A percentile compares a stretch with the other conserved stretches of the same genome.
Evolutionary conservation across 345 rosid species (phyloP).

Genomic region (Populus deltoides): DNA sequence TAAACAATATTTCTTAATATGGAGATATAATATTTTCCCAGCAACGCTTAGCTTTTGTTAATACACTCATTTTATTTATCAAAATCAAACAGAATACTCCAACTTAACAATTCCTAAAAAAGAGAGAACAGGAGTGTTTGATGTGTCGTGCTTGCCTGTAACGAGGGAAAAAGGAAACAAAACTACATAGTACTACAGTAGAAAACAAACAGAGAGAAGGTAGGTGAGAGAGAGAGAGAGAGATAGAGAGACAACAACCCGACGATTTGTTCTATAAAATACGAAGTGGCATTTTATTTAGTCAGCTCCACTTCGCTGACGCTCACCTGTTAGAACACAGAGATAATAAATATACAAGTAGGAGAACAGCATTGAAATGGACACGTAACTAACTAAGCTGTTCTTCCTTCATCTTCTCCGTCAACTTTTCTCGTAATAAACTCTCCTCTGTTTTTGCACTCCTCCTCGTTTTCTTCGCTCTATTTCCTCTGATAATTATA

Average conservation of each 20-base stretch:
- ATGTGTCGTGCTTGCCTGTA: too few relatives aligned
- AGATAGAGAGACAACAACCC: not conserved
- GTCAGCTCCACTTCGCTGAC: not conserved
- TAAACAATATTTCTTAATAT: too few relatives aligned
- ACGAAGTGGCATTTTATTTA: not conserved
- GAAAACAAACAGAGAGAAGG: not conserved
- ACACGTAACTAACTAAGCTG: not conserved
- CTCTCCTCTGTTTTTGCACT: constrained; percentile 1
- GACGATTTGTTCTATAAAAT: not conserved
- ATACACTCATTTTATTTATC: too few relatives aligned
- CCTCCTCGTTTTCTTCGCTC: constrained; percentile 28
- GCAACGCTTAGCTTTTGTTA: too few relatives aligned
- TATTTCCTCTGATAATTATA: not conserved
- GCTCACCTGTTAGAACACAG: too few relatives aligned
- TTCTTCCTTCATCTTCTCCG: constrained; percentile 37
- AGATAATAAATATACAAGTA: not conserved
- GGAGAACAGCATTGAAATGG: not conserved
- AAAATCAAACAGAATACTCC: too few relatives aligned
- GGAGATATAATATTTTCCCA: too few relatives aligned
- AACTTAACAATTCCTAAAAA: too few relatives aligned
- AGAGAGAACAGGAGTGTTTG: too few relatives aligned
- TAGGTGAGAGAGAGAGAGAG: not conserved
- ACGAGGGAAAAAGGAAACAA: not conserved
- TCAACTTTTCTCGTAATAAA: constrained; percentile 27
- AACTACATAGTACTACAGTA: not conserved